Evolutionary conservation across 163 green algal genomes (phyloP).

Genomic region (Coccomyxa subellipsoidea): DNA sequence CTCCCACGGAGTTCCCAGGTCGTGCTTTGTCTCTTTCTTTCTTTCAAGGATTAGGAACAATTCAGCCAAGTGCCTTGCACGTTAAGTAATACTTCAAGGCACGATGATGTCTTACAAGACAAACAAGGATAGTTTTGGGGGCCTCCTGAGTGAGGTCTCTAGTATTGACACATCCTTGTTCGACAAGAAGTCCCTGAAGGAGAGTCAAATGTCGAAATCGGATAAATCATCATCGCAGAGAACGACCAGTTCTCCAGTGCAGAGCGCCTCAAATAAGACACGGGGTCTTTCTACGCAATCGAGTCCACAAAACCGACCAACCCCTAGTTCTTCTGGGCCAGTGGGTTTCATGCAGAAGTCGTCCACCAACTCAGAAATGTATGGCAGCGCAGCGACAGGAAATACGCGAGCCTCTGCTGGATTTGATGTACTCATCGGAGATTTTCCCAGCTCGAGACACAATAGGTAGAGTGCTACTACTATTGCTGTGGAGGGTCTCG

Average conservation of each 20-base stretch:
- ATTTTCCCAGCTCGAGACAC: not conserved
- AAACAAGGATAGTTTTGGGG: not conserved
- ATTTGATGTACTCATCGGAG: not conserved
- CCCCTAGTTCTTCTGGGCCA: not conserved
- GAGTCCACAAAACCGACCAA: not conserved
- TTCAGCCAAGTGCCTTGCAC: too few species aligned
- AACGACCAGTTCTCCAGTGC: not conserved
- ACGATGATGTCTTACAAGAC: not conserved
- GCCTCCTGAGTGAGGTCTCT: not conserved
- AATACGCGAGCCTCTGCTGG: not conserved
- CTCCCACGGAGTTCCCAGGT: too few species aligned
- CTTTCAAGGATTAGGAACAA: too few species aligned
- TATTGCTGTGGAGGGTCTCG: not conserved
- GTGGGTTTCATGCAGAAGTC: not conserved
- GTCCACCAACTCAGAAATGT: not conserved
- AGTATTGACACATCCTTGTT: not conserved
- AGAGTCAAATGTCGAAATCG: not conserved
- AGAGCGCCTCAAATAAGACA: not conserved
- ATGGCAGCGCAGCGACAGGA: not conserved
- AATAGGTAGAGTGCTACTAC: not conserved
- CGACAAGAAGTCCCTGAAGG: conserved; percentile 2
- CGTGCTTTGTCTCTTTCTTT: too few species aligned
- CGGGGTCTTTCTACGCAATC: not conserved
- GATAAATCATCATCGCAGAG: not conserved
- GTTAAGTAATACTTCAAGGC: not conserved